phyloP scores from a whole-genome alignment of 768 basidiomycete species.

The Boletus fagicola region DNA sequence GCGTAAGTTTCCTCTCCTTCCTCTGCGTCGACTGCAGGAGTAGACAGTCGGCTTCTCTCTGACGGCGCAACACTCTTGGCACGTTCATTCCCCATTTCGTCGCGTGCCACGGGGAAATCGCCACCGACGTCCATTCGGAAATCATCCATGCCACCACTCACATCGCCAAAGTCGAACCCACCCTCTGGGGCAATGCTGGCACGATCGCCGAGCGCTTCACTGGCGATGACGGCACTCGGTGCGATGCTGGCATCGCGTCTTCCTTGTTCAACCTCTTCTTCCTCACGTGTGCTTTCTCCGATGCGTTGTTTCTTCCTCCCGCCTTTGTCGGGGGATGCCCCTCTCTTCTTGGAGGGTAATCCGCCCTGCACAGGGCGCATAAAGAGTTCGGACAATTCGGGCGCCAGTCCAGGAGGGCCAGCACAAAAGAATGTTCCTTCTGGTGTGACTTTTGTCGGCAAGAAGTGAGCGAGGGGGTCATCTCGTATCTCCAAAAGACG shows the following conservation, averaged over 20 bases:
- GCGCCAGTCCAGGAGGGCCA: constrained; percentile 79
- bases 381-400: constrained; percentile 83
- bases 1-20: constrained; percentile 68
- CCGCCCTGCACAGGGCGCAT: constrained; percentile 64
- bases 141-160: constrained; percentile 57
- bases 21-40: constrained; percentile 59
- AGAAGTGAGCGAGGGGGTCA: constrained; percentile 81
- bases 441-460: constrained; percentile 74
- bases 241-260: constrained; percentile 67
- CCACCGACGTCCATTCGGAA: constrained; percentile 67
- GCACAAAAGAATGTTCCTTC: constrained; percentile 77
- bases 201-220: constrained; percentile 52
- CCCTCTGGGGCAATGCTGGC: constrained; percentile 55
- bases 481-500: constrained; percentile 82
- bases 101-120: constrained; percentile 39
- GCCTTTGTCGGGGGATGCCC: constrained; percentile 53
- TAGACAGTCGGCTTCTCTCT: constrained; percentile 62
- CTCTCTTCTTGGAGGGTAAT: constrained; percentile 57
- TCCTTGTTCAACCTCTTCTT: constrained; percentile 66
- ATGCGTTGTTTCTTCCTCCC: constrained; percentile 60
- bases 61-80: constrained; percentile 53
- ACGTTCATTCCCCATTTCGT: constrained; percentile 36
- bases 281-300: constrained; percentile 45
- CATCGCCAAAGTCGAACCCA: constrained; percentile 62
- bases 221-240: constrained; percentile 56